A percentile compares a stretch with the other conserved stretches of the same genome.
Conservation (phyloP, 208 protist genomes). For the Blechomonas ayalai region DNA sequence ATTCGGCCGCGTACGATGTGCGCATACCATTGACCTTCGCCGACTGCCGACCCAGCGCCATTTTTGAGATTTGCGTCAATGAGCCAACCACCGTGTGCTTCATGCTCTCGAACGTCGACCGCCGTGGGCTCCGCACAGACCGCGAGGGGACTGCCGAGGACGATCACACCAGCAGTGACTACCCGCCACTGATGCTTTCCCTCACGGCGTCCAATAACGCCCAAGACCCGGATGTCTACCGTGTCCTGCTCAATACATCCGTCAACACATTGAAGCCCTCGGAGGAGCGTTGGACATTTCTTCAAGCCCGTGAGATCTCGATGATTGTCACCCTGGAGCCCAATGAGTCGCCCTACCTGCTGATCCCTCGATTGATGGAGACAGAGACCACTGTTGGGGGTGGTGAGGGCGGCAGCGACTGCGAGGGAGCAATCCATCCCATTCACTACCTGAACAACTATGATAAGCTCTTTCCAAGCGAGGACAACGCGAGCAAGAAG, state of each 20-base stretch:
- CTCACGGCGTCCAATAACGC: constrained; percentile 18
- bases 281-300: constrained; percentile 60
- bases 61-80: constrained; percentile 52
- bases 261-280: constrained; percentile 38
- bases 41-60: constrained; percentile 44
- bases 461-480: constrained; percentile 17
- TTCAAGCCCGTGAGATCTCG: constrained; percentile 71
- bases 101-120: constrained; percentile 59
- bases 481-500: constrained; percentile 5
- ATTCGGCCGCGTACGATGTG: constrained; percentile 26
- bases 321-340: constrained; percentile 54
- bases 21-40: constrained; percentile 67
- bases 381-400: constrained; percentile 22
- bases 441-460: constrained; percentile 55
- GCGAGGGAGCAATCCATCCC: constrained; percentile 25
- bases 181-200: constrained; percentile 81
- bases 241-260: constrained; percentile 56
- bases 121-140: constrained; percentile 22
- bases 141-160: constrained; percentile 13
- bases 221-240: constrained; percentile 16
- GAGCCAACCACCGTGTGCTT: constrained; percentile 34
- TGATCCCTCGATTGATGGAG: constrained; percentile 75
- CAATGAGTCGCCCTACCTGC: constrained; percentile 44
- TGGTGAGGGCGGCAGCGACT: constrained; percentile 18
- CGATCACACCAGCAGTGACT: constrained; percentile 29